These are phyloP conservation scores for Sclerotinia sclerotiorum DNA, from an alignment of 2,329 filamentous ascomycete species.

Conservation along the genomic window DNA sequence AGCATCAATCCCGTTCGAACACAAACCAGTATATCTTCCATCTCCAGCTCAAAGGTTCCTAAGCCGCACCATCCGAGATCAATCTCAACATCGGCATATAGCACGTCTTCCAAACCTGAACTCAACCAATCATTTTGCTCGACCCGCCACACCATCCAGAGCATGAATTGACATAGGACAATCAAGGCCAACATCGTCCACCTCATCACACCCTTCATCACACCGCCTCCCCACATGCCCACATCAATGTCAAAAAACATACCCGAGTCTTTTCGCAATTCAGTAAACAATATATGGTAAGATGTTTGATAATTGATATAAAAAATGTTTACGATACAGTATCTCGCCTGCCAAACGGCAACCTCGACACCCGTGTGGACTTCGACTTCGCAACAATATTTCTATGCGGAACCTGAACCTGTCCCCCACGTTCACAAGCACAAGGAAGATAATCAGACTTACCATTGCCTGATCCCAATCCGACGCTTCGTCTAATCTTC, in stretches of 20 bases:
- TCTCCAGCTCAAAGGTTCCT: not conserved
- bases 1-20: slow-evolving; percentile 9
- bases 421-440: slow-evolving; percentile 15
- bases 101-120: not conserved
- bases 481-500: slow-evolving; percentile 6
- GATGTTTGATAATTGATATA: not conserved
- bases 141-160: slow-evolving; percentile 18
- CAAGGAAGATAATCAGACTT: slow-evolving; percentile 22
- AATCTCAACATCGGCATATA: not conserved
- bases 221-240: not conserved
- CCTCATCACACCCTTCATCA: slow-evolving; percentile 7
- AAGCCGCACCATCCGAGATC: slow-evolving; percentile 12
- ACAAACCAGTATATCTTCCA: slow-evolving; percentile 11
- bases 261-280: slow-evolving; percentile 19
- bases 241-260: not conserved
- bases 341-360: slow-evolving; percentile 19
- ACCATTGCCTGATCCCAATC: slow-evolving; percentile 13
- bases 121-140: slow-evolving; percentile 8
- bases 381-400: slow-evolving; percentile 3
- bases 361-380: slow-evolving; percentile 4
- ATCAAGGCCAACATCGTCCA: slow-evolving; percentile 17
- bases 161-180: slow-evolving; percentile 20
- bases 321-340: slow-evolving; percentile 7
- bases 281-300: slow-evolving; percentile 17
- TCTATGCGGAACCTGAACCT: slow-evolving; percentile 16